Evolutionary conservation across 2,329 filamentous ascomycete species (phyloP).

Genomic region (Nannizziopsis arthrosporioides): DNA sequence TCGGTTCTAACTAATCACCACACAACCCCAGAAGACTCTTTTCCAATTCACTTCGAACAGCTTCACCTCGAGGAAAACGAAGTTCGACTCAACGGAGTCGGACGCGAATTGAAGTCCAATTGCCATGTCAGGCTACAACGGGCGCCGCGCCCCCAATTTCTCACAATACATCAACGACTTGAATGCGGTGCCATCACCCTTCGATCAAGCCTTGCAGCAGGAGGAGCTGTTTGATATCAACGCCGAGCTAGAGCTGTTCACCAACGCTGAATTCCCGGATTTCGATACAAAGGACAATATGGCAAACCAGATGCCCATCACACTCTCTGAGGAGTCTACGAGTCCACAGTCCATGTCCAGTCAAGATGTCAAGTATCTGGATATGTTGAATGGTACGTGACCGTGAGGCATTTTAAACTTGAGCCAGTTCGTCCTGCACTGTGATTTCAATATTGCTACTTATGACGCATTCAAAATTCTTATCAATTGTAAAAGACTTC

Average conservation of each 20-base stretch:
- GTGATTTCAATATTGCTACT: background rate
- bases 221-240: conserved; percentile 53
- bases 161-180: conserved; percentile 80
- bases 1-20: background rate
- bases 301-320: conserved; percentile 14
- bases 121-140: conserved; percentile 60
- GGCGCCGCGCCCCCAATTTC: conserved; percentile 72
- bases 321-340: conserved; percentile 17
- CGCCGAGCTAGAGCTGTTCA: conserved; percentile 65
- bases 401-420: background rate
- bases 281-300: conserved; percentile 44
- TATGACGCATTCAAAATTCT: too few species aligned
- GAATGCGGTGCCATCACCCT: conserved; percentile 57
- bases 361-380: conserved; percentile 31
- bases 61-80: background rate
- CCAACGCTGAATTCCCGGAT: conserved; percentile 71
- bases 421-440: background rate
- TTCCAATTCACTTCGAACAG: background rate
- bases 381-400: conserved; percentile 33
- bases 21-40: background rate
- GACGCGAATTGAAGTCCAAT: background rate
- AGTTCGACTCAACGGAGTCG: conserved; percentile 5
- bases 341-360: conserved; percentile 17
- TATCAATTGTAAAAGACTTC: too few species aligned
- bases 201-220: conserved; percentile 47